These are phyloP conservation scores for Boletellus deceptivus DNA, from an alignment of 1,284 basidiomycete genomes.

Conservation along the genomic window DNA sequence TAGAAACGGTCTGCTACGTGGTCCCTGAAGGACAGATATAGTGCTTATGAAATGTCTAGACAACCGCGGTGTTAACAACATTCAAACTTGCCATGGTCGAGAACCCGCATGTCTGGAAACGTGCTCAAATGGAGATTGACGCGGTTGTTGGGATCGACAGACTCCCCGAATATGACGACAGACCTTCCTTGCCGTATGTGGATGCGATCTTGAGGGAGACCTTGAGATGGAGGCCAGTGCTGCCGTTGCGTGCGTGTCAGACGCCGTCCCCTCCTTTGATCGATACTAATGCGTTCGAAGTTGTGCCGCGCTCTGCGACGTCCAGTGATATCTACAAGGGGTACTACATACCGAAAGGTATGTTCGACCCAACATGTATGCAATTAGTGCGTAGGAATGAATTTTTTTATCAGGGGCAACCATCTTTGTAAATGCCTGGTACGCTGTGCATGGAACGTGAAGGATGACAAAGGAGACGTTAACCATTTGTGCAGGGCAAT, in stretches of 20 bases:
- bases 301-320: constrained; percentile 5
- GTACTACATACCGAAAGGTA: constrained; percentile 26
- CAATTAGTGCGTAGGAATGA: too few species aligned
- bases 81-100: neutral
- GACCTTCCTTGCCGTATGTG: constrained; percentile 36
- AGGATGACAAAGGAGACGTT: neutral
- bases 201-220: constrained; percentile 38
- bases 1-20: constrained; percentile 15
- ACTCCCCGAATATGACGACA: constrained; percentile 40
- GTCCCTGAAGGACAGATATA: neutral
- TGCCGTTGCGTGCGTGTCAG: constrained; percentile 13
- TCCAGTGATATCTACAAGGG: constrained; percentile 16
- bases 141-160: constrained; percentile 7
- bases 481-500: constrained; percentile 7
- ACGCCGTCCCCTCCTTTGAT: neutral
- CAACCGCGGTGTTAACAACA: neutral
- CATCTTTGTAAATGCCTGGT: constrained; percentile 19
- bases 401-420: constrained; percentile 10
- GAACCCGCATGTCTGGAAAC: neutral
- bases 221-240: constrained; percentile 22
- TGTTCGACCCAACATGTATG: too few species aligned
- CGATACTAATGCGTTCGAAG: neutral
- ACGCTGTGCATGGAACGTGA: neutral
- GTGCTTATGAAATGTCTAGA: neutral
- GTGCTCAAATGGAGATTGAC: neutral